Conservation (phyloP, 2,329 filamentous ascomycete genomes). For the Arthrobotrys megalospora region DNA sequence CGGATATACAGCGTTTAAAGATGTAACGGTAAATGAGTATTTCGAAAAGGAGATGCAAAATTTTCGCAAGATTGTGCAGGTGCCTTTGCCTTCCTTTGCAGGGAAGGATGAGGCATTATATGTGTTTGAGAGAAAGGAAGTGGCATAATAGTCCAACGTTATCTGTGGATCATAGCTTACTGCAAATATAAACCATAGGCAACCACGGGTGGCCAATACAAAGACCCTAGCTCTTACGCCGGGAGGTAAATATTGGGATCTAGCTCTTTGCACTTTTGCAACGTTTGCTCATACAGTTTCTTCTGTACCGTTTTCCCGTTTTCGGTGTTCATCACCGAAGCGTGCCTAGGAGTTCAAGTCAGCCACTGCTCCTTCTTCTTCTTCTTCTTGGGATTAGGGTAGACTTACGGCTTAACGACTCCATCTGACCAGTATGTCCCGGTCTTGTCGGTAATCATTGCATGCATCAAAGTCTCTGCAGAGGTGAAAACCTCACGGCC, state of each 20-base stretch:
- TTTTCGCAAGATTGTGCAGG: conserved; percentile 76
- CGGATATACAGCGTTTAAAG: conserved; percentile 79
- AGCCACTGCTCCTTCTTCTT: neutral
- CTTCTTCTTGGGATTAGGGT: neutral
- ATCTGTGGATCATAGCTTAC: conserved; percentile 61
- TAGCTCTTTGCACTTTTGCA: conserved; percentile 40
- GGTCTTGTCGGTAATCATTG: conserved; percentile 33
- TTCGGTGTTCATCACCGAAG: conserved; percentile 25
- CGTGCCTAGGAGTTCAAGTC: conserved; percentile 20
- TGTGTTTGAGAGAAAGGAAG: conserved; percentile 73
- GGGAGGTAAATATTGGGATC: conserved; percentile 25
- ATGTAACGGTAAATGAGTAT: conserved; percentile 77
- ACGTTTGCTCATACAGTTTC: conserved; percentile 29
- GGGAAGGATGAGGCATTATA: conserved; percentile 83
- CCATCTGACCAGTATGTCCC: conserved; percentile 41
- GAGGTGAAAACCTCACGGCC: conserved; percentile 26
- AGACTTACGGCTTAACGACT: conserved; percentile 23
- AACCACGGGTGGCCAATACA: neutral
- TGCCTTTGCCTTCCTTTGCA: conserved; percentile 80
- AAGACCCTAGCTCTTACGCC: conserved; percentile 3
- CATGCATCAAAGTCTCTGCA: conserved; percentile 28
- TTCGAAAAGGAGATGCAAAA: conserved; percentile 73
- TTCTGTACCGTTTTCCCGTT: conserved; percentile 25
- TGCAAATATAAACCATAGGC: neutral
- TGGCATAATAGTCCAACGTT: conserved; percentile 59